Conservation (phyloP, 805 yeast genomes). For the Maudiozyma saulgeensis region DNA sequence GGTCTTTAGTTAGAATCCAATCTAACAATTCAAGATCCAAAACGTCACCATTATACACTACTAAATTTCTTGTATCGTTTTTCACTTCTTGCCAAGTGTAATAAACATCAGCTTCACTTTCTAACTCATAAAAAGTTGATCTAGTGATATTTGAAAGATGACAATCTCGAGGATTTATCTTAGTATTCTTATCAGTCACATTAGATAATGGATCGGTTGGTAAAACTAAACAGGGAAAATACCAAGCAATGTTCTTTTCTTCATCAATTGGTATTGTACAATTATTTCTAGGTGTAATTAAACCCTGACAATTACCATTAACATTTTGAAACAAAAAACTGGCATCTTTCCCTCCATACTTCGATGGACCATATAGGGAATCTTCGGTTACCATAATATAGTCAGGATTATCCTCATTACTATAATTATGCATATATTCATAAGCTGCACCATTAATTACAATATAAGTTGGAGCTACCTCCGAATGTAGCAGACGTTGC, state of each 20-base stretch:
- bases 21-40: slow-evolving; percentile 68
- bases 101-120: slow-evolving; percentile 65
- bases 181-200: slow-evolving; percentile 46
- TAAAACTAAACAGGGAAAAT: slow-evolving; percentile 81
- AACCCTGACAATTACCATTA: slow-evolving; percentile 77
- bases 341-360: slow-evolving; percentile 85
- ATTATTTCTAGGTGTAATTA: slow-evolving; percentile 61
- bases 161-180: slow-evolving; percentile 71
- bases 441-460: slow-evolving; percentile 78
- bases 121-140: slow-evolving; percentile 49
- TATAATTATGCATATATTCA: slow-evolving; percentile 4
- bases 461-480: slow-evolving; percentile 4
- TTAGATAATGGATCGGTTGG: slow-evolving; percentile 26
- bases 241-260: slow-evolving; percentile 76
- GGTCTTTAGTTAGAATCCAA: slow-evolving; percentile 63
- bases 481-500: slow-evolving; percentile 10
- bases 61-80: slow-evolving; percentile 61
- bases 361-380: slow-evolving; percentile 48
- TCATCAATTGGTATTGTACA: slow-evolving; percentile 62
- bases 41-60: slow-evolving; percentile 84
- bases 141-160: slow-evolving; percentile 72
- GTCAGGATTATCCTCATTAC: too few species aligned
- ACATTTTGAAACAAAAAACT: slow-evolving; percentile 83
- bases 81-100: slow-evolving; percentile 84
- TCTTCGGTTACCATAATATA: neutral